These are phyloP conservation scores for Backusella sp. DNA, from an alignment of 192 early-diverging fungal species.

Conservation along the genomic window DNA sequence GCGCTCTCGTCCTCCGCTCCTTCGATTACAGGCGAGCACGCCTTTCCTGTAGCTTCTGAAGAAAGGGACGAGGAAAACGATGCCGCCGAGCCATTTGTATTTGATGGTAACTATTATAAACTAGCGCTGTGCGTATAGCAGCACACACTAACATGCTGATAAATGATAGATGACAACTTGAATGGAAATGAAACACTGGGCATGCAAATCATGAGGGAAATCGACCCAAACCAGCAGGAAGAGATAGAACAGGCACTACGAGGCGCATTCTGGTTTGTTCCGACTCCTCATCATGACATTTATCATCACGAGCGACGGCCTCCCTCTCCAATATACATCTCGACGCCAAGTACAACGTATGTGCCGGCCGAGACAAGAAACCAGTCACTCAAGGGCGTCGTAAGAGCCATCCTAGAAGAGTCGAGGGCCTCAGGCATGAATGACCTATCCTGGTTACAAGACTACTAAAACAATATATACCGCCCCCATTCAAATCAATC, in stretches of 20 bases:
- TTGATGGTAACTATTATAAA: background rate
- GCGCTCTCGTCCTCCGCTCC: background rate
- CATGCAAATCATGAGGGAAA: background rate
- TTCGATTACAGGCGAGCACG: background rate
- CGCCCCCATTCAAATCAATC: background rate
- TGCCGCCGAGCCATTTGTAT: background rate
- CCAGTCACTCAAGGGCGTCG: too few relatives aligned
- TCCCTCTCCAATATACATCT: background rate
- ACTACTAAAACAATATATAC: constrained; percentile 10
- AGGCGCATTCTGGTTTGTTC: constrained; percentile 6
- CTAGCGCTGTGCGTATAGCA: too few relatives aligned
- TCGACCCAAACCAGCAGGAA: background rate
- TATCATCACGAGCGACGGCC: background rate
- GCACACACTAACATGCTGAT: background rate
- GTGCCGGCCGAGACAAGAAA: background rate
- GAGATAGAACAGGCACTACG: background rate
- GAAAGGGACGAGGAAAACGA: background rate
- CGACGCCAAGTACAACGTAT: background rate
- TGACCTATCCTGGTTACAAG: constrained; percentile 32
- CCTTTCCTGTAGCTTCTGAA: background rate
- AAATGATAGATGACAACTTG: background rate
- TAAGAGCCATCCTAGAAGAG: too few relatives aligned
- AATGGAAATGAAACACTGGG: background rate
- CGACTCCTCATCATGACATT: background rate
- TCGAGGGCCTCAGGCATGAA: background rate